Evolutionary conservation across 228 moss, liverwort and hornwort genomes (phyloP).

Genomic region (Sphagnum fallax): DNA sequence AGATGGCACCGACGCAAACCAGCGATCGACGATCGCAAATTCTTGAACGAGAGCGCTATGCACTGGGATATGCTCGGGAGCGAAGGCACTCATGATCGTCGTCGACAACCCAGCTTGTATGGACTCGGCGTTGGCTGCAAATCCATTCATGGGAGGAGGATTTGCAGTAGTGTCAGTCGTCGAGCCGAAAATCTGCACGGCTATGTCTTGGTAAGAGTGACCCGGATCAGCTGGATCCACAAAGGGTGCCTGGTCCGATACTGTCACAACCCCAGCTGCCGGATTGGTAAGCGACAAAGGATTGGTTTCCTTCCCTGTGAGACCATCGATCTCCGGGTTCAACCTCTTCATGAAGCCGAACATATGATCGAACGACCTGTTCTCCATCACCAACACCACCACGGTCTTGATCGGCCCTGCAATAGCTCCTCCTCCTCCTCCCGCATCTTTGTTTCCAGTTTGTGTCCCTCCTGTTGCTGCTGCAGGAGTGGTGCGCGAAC

Average conservation of each 20-base stretch:
- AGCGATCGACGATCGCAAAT: slow-evolving; percentile 72
- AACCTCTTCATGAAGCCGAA: slow-evolving; percentile 62
- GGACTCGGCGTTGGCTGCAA: slow-evolving; percentile 63
- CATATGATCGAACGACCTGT: slow-evolving; percentile 81
- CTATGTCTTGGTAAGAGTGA: slow-evolving; percentile 72
- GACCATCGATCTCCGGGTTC: slow-evolving; percentile 54
- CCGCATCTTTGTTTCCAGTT: not conserved
- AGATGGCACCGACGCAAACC: slow-evolving; percentile 81
- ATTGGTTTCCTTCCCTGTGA: slow-evolving; percentile 63
- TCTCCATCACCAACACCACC: slow-evolving; percentile 75
- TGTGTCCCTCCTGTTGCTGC: not conserved
- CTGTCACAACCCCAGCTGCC: slow-evolving; percentile 19
- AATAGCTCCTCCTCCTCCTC: slow-evolving; percentile 5
- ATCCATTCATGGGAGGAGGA: slow-evolving; percentile 79
- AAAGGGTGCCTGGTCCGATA: slow-evolving; percentile 58
- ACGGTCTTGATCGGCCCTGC: slow-evolving; percentile 68
- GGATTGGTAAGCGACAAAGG: slow-evolving; percentile 51
- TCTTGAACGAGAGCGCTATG: slow-evolving; percentile 50
- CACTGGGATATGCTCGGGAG: slow-evolving; percentile 71
- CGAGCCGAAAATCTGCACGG: slow-evolving; percentile 66
- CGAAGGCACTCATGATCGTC: slow-evolving; percentile 77
- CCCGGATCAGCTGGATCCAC: slow-evolving; percentile 66
- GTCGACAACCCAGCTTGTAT: slow-evolving; percentile 38
- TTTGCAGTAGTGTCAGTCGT: slow-evolving; percentile 33
- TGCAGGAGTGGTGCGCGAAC: not conserved